Conservation (phyloP, 805 yeast species). For the Maudiozyma bulderi region DNA sequence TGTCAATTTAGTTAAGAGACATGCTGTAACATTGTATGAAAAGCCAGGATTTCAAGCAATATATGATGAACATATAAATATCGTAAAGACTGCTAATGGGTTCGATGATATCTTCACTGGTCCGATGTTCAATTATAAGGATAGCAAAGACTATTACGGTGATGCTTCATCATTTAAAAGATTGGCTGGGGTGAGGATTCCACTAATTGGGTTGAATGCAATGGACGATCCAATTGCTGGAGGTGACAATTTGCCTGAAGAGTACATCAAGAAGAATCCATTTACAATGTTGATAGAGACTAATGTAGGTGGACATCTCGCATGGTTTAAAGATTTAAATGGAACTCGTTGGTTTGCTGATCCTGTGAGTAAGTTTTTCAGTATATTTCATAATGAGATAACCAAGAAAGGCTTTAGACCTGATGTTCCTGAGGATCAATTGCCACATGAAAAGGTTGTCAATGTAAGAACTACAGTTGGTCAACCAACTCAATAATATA, state of each 20-base stretch:
- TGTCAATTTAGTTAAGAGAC: slow-evolving; percentile 34
- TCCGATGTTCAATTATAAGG: slow-evolving; percentile 52
- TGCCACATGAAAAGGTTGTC: slow-evolving; percentile 10
- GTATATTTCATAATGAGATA: slow-evolving; percentile 26
- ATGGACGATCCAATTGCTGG: slow-evolving; percentile 71
- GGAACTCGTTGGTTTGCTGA: slow-evolving; percentile 60
- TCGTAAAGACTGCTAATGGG: slow-evolving; percentile 34
- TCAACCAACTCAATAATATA: background rate
- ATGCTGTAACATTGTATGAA: slow-evolving; percentile 32
- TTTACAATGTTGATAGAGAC: slow-evolving; percentile 49
- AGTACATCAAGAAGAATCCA: slow-evolving; percentile 48
- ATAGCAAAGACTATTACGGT: slow-evolving; percentile 57
- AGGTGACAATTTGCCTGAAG: slow-evolving; percentile 38
- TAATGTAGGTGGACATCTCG: slow-evolving; percentile 71
- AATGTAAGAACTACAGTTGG: slow-evolving; percentile 13
- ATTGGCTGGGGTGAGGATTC: slow-evolving; percentile 46
- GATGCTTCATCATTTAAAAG: slow-evolving; percentile 49
- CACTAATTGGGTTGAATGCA: slow-evolving; percentile 54
- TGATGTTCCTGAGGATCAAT: slow-evolving; percentile 3
- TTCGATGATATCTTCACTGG: slow-evolving; percentile 63
- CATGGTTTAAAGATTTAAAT: slow-evolving; percentile 50
- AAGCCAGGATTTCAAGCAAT: slow-evolving; percentile 15
- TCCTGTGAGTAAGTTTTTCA: slow-evolving; percentile 39
- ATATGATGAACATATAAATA: slow-evolving; percentile 18
- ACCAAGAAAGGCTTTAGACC: slow-evolving; percentile 18